A percentile compares a stretch with the other conserved stretches of the same genome.
phyloP scores from a whole-genome alignment of 2,329 filamentous ascomycete species.

The Clarireedia homoeocarpa region DNA sequence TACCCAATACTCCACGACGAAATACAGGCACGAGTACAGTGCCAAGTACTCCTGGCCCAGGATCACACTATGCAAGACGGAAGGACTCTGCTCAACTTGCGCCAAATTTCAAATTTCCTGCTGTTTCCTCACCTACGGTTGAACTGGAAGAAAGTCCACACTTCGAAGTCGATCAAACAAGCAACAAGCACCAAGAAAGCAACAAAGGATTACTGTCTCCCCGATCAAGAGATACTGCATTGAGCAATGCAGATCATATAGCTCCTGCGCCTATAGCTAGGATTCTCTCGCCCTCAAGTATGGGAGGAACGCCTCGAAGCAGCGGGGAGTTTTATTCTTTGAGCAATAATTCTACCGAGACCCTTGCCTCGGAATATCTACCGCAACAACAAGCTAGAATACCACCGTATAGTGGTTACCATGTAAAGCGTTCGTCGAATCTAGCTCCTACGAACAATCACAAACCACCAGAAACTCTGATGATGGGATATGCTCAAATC shows the following conservation, averaged over 20 bases:
- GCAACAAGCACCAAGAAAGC: conserved; percentile 11
- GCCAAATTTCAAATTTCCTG: conserved; percentile 50
- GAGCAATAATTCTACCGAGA: conserved; percentile 94
- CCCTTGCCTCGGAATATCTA: conserved; percentile 81
- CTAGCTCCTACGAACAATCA: conserved; percentile 35
- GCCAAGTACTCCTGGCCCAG: conserved; percentile 34
- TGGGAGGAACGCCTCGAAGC: conserved; percentile 72
- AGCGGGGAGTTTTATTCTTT: conserved; percentile 92
- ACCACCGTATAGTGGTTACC: conserved; percentile 35
- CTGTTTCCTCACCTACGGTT: conserved; percentile 31
- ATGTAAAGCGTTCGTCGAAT: conserved; percentile 37
- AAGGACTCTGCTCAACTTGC: conserved; percentile 26
- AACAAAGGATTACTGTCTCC: conserved; percentile 21
- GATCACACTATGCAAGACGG: conserved; percentile 31
- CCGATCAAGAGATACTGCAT: conserved; percentile 30
- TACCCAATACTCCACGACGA: conserved; percentile 11
- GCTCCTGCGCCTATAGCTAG: conserved; percentile 48
- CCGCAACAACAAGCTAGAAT: conserved; percentile 40
- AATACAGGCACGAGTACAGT: conserved; percentile 26
- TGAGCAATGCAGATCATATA: conserved; percentile 48
- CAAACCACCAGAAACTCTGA: conserved; percentile 65
- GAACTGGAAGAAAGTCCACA: conserved; percentile 11
- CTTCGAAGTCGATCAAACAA: conserved; percentile 4
- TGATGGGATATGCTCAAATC: conserved; percentile 97
- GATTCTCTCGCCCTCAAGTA: conserved; percentile 71